These are phyloP conservation scores for Dionaea muscipula DNA, from an alignment of 179 eudicot genomes.

Conservation along the genomic window DNA sequence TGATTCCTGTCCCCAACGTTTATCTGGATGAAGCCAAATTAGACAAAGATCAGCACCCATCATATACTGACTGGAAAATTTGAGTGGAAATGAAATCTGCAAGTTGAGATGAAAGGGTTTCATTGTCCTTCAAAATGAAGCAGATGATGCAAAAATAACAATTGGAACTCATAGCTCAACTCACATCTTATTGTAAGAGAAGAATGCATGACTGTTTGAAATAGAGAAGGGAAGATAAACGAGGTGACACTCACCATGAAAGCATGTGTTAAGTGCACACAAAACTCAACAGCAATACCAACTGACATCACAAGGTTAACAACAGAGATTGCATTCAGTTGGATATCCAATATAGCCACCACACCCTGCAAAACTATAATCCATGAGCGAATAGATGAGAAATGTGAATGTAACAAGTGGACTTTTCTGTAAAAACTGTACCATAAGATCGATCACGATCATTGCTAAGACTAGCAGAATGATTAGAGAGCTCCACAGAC, in stretches of 20 bases:
- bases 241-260: constrained; percentile 57
- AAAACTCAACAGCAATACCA: constrained; percentile 95
- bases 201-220: not conserved
- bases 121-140: too few relatives aligned
- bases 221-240: not conserved
- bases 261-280: constrained; percentile 97
- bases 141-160: too few relatives aligned
- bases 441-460: constrained; percentile 92
- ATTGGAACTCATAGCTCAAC: too few relatives aligned
- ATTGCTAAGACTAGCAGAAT: constrained; percentile 72
- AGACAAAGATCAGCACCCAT: not conserved
- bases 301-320: constrained; percentile 97
- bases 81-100: not conserved
- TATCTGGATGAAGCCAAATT: constrained; percentile 27
- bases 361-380: constrained; percentile 57
- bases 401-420: not conserved
- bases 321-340: constrained; percentile 92
- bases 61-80: not conserved
- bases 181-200: not conserved
- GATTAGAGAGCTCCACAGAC: constrained; percentile 86
- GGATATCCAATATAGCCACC: constrained; percentile 85
- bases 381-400: constrained; percentile 15
- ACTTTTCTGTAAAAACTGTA: constrained; percentile 18
- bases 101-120: not conserved
- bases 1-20: constrained; percentile 76